phyloP scores from a whole-genome alignment of 345 rosid species.

The Salix exigua region DNA sequence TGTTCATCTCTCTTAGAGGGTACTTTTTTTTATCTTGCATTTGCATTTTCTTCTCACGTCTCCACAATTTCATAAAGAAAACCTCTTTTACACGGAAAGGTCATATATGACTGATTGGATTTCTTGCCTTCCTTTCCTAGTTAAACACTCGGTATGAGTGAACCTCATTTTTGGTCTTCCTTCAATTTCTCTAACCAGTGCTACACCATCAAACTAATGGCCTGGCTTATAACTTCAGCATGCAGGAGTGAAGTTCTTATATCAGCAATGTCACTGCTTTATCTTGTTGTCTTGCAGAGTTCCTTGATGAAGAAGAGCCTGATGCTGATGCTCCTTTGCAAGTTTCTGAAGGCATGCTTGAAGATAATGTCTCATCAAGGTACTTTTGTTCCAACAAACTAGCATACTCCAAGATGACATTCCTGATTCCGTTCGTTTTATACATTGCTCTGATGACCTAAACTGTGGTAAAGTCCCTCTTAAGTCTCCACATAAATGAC shows the following conservation, averaged over 20 bases:
- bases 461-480: not conserved
- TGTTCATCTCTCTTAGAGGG: not conserved
- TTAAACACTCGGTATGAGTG: too few species aligned
- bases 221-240: not conserved
- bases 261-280: not conserved
- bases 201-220: not conserved
- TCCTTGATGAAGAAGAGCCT: conserved; percentile 55
- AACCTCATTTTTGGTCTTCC: not conserved
- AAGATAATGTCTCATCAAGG: conserved; percentile 88
- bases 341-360: conserved; percentile 65
- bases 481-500: too few species aligned
- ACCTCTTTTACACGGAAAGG: not conserved
- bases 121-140: not conserved
- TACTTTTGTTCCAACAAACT: conserved; percentile 16
- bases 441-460: not conserved
- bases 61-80: not conserved
- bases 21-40: not conserved
- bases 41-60: not conserved
- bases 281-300: conserved; percentile 34
- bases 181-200: not conserved
- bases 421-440: too few species aligned
- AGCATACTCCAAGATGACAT: not conserved
- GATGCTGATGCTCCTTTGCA: conserved; percentile 52
- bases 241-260: not conserved
- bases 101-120: not conserved